phyloP scores from a whole-genome alignment of 2,329 filamentous ascomycete species.

The Macrophomina tecta region DNA sequence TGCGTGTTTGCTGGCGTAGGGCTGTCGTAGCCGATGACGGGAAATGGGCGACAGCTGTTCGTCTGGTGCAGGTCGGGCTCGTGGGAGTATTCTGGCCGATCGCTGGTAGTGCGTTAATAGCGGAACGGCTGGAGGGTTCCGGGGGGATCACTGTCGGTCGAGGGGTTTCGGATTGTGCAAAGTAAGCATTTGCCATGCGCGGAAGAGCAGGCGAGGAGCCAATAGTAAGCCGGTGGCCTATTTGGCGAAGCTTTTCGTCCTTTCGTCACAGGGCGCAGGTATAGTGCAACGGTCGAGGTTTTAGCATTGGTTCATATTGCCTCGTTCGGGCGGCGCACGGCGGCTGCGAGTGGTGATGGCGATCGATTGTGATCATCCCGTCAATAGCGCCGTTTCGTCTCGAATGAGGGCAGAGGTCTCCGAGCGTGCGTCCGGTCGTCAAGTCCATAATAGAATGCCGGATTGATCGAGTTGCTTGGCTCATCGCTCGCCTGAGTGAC shows the following conservation, averaged over 20 bases:
- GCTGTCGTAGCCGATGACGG: too few relatives aligned
- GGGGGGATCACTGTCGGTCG: background rate
- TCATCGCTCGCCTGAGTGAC: background rate
- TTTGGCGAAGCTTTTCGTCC: background rate
- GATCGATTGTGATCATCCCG: conserved; percentile 18
- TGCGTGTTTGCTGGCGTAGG: too few relatives aligned
- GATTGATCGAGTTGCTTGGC: background rate
- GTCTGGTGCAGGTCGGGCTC: too few relatives aligned
- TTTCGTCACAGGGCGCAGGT: background rate
- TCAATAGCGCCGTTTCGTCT: conserved; percentile 8
- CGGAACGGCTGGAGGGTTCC: background rate
- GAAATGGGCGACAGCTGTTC: too few relatives aligned
- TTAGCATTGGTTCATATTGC: background rate
- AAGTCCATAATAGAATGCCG: conserved; percentile 4
- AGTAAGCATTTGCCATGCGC: background rate
- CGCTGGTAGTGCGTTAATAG: background rate
- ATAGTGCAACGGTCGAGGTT: background rate
- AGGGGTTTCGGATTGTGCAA: background rate
- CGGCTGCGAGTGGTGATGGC: background rate
- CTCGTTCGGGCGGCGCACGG: background rate
- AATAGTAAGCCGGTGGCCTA: too few relatives aligned
- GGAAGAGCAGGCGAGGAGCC: background rate
- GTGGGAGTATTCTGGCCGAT: too few relatives aligned
- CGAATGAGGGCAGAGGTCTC: background rate
- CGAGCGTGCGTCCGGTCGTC: background rate